Percentiles rank a stretch among this genome's conserved stretches.
These are phyloP conservation scores for Rhizopogon rudus DNA, from an alignment of 768 basidiomycete genomes.

Conservation along the genomic window DNA sequence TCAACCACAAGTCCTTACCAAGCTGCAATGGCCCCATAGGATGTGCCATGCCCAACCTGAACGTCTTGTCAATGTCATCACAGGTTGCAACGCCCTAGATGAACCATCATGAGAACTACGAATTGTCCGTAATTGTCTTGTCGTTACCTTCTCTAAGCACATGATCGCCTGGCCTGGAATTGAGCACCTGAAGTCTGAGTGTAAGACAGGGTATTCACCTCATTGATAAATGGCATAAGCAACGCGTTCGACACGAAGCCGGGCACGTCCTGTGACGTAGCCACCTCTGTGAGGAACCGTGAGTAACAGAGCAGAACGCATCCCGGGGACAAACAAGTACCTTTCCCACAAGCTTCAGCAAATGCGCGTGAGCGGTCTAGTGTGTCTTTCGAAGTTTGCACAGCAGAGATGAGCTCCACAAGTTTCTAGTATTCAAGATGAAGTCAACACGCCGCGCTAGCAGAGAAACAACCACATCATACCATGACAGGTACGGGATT, in stretches of 20 bases:
- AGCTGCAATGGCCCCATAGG: constrained; percentile 94
- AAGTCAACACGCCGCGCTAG: not conserved
- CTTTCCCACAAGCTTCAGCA: constrained; percentile 87
- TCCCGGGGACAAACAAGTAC: constrained; percentile 26
- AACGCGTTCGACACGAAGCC: constrained; percentile 95
- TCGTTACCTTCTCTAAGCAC: constrained; percentile 77
- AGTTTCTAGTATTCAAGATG: constrained; percentile 53
- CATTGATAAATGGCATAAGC: constrained; percentile 97
- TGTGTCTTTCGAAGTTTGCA: constrained; percentile 81
- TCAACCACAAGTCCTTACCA: constrained; percentile 34
- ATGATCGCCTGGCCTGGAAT: constrained; percentile 68
- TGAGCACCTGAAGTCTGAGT: not conserved
- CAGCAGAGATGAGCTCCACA: constrained; percentile 90
- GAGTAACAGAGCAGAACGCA: not conserved
- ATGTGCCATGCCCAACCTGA: constrained; percentile 90
- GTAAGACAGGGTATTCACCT: constrained; percentile 39
- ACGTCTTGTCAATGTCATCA: constrained; percentile 93
- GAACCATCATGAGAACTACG: not conserved
- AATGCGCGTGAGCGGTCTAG: constrained; percentile 75
- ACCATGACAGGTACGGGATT: constrained; percentile 98
- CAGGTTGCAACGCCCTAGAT: constrained; percentile 83
- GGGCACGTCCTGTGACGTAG: constrained; percentile 86
- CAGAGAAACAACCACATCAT: constrained; percentile 13
- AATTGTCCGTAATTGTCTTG: not conserved
- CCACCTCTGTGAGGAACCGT: constrained; percentile 60